Conservation (phyloP, 495 filamentous ascomycete genomes). For the Corynascus novoguineensis region DNA sequence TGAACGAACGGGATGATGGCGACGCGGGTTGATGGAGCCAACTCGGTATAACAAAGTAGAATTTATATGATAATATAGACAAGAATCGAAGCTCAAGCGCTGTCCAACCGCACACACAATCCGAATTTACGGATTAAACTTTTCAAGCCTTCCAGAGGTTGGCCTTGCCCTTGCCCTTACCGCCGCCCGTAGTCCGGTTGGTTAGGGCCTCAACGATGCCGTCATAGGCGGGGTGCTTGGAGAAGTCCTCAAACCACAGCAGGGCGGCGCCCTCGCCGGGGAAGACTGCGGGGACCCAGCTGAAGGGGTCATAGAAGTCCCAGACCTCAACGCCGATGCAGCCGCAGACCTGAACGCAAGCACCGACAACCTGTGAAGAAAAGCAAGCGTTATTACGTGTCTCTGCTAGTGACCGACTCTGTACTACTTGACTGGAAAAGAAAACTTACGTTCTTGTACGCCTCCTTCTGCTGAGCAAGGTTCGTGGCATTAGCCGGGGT, state of each 20-base stretch:
- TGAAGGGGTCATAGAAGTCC: slow-evolving; percentile 53
- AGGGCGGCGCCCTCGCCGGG: slow-evolving; percentile 47
- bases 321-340: slow-evolving; percentile 69
- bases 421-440: too few relatives aligned
- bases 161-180: background rate
- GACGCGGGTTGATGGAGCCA: too few relatives aligned
- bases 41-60: too few relatives aligned
- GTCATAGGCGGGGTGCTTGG: slow-evolving; percentile 53
- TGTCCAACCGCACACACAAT: too few relatives aligned
- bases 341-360: slow-evolving; percentile 50
- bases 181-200: slow-evolving; percentile 21
- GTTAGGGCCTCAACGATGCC: slow-evolving; percentile 29
- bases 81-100: too few relatives aligned
- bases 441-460: slow-evolving; percentile 43
- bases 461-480: slow-evolving; percentile 50
- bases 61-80: too few relatives aligned
- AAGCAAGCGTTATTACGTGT: too few relatives aligned
- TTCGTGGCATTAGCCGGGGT: slow-evolving; percentile 40
- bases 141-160: background rate
- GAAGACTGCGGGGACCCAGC: slow-evolving; percentile 56
- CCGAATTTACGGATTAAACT: too few relatives aligned
- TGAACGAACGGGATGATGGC: too few relatives aligned
- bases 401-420: too few relatives aligned
- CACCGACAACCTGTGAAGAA: slow-evolving; percentile 35
- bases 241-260: slow-evolving; percentile 49